Evolutionary conservation across 768 basidiomycete genomes (phyloP).

Genomic region (Pleurotus eryngii): DNA sequence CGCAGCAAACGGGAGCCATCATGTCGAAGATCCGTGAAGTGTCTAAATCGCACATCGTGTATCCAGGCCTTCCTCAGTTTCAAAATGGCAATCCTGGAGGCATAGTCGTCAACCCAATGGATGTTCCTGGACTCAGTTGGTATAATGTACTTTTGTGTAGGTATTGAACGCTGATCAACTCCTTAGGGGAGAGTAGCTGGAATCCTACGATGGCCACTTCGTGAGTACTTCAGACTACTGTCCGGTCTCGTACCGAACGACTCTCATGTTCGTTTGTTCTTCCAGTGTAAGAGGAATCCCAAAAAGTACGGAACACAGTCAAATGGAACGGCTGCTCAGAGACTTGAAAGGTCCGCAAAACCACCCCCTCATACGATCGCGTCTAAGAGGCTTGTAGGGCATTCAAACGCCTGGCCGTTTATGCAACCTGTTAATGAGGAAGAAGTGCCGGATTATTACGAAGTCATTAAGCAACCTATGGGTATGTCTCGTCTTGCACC

Average conservation of each 20-base stretch:
- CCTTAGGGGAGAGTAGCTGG: constrained; percentile 88
- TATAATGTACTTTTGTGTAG: constrained; percentile 12
- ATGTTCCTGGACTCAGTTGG: constrained; percentile 87
- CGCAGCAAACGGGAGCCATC: constrained; percentile 85
- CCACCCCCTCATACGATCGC: not conserved
- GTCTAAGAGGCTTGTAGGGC: constrained; percentile 27
- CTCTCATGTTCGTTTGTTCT: not conserved
- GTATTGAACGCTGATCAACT: constrained; percentile 1
- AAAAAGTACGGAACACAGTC: constrained; percentile 53
- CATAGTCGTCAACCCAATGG: constrained; percentile 60
- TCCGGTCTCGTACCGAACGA: too few species aligned
- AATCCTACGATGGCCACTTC: constrained; percentile 73
- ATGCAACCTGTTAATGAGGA: constrained; percentile 70
- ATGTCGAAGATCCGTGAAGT: constrained; percentile 83
- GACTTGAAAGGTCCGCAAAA: constrained; percentile 52
- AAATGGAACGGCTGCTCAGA: constrained; percentile 74
- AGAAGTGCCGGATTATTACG: constrained; percentile 87
- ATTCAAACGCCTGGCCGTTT: constrained; percentile 89
- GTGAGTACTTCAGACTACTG: constrained; percentile 37
- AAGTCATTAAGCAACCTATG: constrained; percentile 89
- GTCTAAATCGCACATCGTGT: constrained; percentile 83
- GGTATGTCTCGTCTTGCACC: constrained; percentile 45
- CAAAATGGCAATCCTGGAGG: constrained; percentile 52
- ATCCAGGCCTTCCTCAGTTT: constrained; percentile 77
- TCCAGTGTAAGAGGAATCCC: constrained; percentile 31